phyloP scores from a whole-genome alignment of 257 asterid genomes.

The Salvia hispanica region DNA sequence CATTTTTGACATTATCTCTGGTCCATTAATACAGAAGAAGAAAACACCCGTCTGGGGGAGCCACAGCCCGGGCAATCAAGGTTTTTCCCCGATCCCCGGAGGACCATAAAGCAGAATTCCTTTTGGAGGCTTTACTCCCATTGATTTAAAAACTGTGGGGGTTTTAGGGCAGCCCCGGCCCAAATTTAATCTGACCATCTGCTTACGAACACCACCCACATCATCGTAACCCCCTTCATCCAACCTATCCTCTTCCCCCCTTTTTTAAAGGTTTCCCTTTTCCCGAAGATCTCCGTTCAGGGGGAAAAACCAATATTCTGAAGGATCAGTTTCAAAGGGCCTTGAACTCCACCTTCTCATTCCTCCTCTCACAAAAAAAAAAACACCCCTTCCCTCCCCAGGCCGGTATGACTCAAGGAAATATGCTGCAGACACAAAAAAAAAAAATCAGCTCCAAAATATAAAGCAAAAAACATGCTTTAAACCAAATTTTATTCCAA shows the following conservation, averaged over 20 bases:
- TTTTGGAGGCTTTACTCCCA: conserved; percentile 64
- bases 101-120: conserved; percentile 63
- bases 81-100: conserved; percentile 64
- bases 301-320: conserved; percentile 63
- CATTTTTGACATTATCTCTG: conserved; percentile 60
- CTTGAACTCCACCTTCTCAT: conserved; percentile 68
- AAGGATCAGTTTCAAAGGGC: conserved; percentile 56
- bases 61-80: conserved; percentile 59
- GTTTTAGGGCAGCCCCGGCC: conserved; percentile 63
- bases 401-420: conserved; percentile 60
- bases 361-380: conserved; percentile 60
- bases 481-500: conserved; percentile 1
- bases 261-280: conserved; percentile 55
- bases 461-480: not conserved
- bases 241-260: conserved; percentile 59
- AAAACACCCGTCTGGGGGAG: conserved; percentile 64
- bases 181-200: conserved; percentile 59
- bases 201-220: conserved; percentile 66
- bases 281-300: conserved; percentile 45
- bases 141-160: conserved; percentile 59
- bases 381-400: conserved; percentile 54
- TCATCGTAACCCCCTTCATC: conserved; percentile 65
- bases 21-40: conserved; percentile 61
- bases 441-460: not conserved
- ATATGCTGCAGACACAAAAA: conserved; percentile 44